Conservation (phyloP, 148 eudicot genomes). For the Rhododendron mucronatum region DNA sequence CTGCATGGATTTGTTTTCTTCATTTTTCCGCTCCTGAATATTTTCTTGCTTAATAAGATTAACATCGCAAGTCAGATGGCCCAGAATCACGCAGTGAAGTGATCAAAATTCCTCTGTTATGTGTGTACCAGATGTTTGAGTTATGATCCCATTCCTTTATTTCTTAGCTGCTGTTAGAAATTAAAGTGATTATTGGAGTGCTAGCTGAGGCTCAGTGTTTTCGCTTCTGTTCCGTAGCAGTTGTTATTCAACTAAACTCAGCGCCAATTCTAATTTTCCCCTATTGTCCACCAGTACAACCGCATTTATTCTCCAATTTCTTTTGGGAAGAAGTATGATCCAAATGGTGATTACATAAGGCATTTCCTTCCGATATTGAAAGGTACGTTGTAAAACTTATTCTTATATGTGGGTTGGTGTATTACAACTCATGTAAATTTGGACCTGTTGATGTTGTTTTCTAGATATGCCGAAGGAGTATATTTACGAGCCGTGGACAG, state of each 20-base stretch:
- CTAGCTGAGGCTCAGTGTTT: not conserved
- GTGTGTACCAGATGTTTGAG: not conserved
- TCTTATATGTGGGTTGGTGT: not conserved
- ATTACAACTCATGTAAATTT: not conserved
- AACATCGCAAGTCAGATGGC: not conserved
- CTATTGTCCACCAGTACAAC: conserved; percentile 52
- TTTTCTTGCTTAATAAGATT: not conserved
- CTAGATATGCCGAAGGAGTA: conserved; percentile 93
- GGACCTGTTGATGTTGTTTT: conserved; percentile 4
- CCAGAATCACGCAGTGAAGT: not conserved
- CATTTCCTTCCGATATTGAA: conserved; percentile 82
- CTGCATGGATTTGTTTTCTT: not conserved
- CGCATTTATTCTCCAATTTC: conserved; percentile 86
- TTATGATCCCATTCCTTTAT: not conserved
- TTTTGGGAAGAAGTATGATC: conserved; percentile 90
- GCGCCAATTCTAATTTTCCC: not conserved
- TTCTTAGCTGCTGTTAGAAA: not conserved
- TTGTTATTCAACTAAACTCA: not conserved
- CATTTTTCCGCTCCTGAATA: not conserved
- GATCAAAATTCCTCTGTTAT: not conserved
- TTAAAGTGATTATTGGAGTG: not conserved
- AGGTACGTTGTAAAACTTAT: conserved; percentile 37
- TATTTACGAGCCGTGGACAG: conserved; percentile 94
- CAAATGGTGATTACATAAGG: conserved; percentile 68
- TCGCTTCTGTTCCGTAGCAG: not conserved